phyloP scores from a whole-genome alignment of 805 yeast genomes.

The Metschnikowia peoriensis region DNA sequence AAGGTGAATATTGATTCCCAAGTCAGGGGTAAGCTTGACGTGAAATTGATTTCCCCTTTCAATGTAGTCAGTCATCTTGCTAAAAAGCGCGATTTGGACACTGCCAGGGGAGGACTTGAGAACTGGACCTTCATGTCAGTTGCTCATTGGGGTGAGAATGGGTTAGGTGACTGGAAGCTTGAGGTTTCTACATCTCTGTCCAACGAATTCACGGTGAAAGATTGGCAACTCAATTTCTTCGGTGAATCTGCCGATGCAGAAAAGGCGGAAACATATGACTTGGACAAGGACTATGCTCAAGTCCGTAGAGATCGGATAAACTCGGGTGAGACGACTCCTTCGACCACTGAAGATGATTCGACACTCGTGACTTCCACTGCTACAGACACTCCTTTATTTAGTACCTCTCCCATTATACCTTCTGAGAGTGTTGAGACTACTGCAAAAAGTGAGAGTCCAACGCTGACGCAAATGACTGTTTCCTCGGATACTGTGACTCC shows the following conservation, averaged over 20 bases:
- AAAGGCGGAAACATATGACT: constrained; percentile 56
- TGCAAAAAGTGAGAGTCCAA: background rate
- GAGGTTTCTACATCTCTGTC: constrained; percentile 50
- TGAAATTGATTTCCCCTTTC: constrained; percentile 67
- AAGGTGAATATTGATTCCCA: constrained; percentile 66
- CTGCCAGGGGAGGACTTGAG: constrained; percentile 53
- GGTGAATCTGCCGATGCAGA: constrained; percentile 73
- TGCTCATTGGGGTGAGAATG: constrained; percentile 94
- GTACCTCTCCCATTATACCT: background rate
- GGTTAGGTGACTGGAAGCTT: constrained; percentile 79
- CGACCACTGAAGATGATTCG: constrained; percentile 3
- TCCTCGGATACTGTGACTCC: background rate
- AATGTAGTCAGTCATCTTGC: constrained; percentile 78
- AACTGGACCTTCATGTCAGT: constrained; percentile 95
- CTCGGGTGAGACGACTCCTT: constrained; percentile 8
- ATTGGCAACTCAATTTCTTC: constrained; percentile 79
- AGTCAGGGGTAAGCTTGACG: constrained; percentile 66
- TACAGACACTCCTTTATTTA: background rate
- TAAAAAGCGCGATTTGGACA: constrained; percentile 60
- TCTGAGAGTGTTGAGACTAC: background rate
- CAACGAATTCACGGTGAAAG: constrained; percentile 40
- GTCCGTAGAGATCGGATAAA: constrained; percentile 29
- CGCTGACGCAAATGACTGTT: background rate
- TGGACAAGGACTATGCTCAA: constrained; percentile 47
- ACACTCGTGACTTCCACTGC: background rate